Percentiles rank a stretch among this genome's conserved stretches.
Evolutionary conservation across 257 asterid species (phyloP).

Genomic region (Fraxinus americana): DNA sequence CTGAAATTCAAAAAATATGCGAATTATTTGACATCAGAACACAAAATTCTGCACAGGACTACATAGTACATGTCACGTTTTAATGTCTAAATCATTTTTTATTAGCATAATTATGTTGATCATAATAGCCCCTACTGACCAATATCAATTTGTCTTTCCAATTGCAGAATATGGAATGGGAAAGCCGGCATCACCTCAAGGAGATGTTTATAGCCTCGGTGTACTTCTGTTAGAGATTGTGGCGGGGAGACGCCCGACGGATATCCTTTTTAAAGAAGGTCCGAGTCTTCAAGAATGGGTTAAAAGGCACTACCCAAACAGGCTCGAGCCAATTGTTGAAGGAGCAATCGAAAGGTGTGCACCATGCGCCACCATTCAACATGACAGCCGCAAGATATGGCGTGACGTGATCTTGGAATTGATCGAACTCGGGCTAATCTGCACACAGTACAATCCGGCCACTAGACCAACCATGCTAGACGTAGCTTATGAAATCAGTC

Average conservation of each 20-base stretch:
- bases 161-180: constrained; percentile 90
- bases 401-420: constrained; percentile 50
- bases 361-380: constrained; percentile 14
- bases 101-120: background rate
- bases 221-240: constrained; percentile 68
- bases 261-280: constrained; percentile 63
- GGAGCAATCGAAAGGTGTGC: constrained; percentile 42
- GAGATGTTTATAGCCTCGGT: constrained; percentile 79
- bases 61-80: background rate
- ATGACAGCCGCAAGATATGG: constrained; percentile 44
- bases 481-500: constrained; percentile 60
- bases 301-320: constrained; percentile 60
- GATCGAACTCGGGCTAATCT: constrained; percentile 66
- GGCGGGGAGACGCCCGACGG: constrained; percentile 74
- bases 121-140: background rate
- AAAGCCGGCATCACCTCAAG: constrained; percentile 66
- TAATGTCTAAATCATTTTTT: background rate
- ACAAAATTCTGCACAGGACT: background rate
- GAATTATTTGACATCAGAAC: background rate
- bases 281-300: constrained; percentile 74
- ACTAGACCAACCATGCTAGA: constrained; percentile 76
- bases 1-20: background rate
- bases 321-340: constrained; percentile 58
- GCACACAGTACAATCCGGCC: constrained; percentile 65
- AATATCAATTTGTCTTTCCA: background rate